phyloP scores from a whole-genome alignment of 106 monocot species.

The Iris macrosiphon region DNA sequence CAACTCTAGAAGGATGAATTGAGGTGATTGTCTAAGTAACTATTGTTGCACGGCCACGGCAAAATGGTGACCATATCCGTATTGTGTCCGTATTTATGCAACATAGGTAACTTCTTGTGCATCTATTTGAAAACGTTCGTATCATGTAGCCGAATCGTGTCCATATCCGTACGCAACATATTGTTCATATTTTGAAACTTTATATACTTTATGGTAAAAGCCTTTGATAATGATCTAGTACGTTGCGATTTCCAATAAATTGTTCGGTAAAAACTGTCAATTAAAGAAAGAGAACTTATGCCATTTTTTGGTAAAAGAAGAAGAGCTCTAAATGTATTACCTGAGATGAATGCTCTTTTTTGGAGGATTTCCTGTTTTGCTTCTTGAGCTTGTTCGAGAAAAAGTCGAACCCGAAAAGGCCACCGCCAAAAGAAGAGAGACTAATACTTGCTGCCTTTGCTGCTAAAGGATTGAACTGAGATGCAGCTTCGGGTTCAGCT shows the following conservation, averaged over 20 bases:
- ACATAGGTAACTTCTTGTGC: too few species aligned
- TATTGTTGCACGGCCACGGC: too few species aligned
- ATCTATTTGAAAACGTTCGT: too few species aligned
- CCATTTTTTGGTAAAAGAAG: neutral
- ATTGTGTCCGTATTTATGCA: too few species aligned
- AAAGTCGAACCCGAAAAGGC: conserved; percentile 76
- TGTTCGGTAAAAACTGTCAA: neutral
- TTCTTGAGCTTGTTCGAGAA: conserved; percentile 72
- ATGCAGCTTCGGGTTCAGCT: conserved; percentile 16
- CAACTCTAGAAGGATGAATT: too few species aligned
- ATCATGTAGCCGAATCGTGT: too few species aligned
- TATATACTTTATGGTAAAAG: neutral
- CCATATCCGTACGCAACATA: neutral
- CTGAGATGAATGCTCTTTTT: conserved; percentile 10
- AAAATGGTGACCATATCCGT: too few species aligned
- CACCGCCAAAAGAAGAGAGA: conserved; percentile 81
- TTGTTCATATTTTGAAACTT: neutral
- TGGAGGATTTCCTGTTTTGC: conserved; percentile 45
- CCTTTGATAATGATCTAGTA: neutral
- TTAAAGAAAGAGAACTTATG: too few species aligned
- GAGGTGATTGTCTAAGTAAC: too few species aligned
- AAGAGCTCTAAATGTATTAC: neutral
- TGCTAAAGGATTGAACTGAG: conserved; percentile 71
- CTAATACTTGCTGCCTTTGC: conserved; percentile 89
- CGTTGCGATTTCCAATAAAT: neutral